A percentile compares a stretch with the other conserved stretches of the same genome.
phyloP scores from a whole-genome alignment of 306 rosid species.

The Oemleria cerasiformis region DNA sequence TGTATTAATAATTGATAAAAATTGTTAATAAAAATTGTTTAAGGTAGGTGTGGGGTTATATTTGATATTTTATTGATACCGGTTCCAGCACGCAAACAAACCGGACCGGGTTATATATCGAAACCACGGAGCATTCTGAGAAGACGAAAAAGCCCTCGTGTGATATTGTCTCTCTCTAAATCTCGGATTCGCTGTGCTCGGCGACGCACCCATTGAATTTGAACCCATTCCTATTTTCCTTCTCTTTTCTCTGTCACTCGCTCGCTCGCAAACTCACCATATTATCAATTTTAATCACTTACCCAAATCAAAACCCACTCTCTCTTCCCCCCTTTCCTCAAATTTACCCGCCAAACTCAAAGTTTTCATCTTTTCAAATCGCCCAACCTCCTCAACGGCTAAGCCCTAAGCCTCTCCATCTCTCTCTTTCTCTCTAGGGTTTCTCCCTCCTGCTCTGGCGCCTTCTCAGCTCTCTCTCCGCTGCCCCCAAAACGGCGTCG shows the following conservation, averaged over 20 bases:
- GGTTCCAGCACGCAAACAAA: neutral
- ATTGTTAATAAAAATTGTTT: too few relatives aligned
- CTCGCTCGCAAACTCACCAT: constrained; percentile 4
- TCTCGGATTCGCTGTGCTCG: constrained; percentile 13
- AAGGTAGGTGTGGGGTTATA: too few relatives aligned
- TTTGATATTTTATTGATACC: neutral
- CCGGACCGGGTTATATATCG: neutral
- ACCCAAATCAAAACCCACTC: constrained; percentile 1
- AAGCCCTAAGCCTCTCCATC: constrained; percentile 12
- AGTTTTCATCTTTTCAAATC: constrained; percentile 30
- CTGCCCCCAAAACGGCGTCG: constrained; percentile 2
- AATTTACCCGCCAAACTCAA: constrained; percentile 40
- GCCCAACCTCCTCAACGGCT: neutral
- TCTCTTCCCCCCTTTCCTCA: neutral
- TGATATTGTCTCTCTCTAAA: constrained; percentile 11
- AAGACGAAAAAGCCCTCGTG: constrained; percentile 7
- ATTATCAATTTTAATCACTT: constrained; percentile 12
- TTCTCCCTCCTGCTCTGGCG: constrained; percentile 4
- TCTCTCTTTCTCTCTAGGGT: constrained; percentile 37
- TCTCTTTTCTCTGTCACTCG: neutral
- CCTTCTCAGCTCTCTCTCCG: constrained; percentile 2
- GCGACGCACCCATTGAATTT: constrained; percentile 3
- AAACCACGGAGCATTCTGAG: neutral
- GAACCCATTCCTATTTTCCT: neutral
- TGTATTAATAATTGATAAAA: too few relatives aligned